Percentiles rank a stretch among this genome's conserved stretches.
phyloP scores from a whole-genome alignment of 2,329 filamentous ascomycete species.

The Aspergillus texensis region DNA sequence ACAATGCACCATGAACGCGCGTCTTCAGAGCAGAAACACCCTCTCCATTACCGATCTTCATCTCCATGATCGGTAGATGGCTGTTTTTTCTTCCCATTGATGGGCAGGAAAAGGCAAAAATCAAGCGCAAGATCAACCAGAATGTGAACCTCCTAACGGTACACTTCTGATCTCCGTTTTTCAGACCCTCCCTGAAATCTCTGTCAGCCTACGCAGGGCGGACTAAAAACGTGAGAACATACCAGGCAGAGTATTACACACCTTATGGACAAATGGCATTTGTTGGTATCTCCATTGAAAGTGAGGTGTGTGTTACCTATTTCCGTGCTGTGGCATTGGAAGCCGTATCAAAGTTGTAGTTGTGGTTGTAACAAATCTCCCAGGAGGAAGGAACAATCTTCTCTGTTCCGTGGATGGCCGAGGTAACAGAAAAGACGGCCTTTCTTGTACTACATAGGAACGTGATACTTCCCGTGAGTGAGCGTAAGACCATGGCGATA shows the following conservation, averaged over 20 bases:
- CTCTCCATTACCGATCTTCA: constrained; percentile 50
- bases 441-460: background rate
- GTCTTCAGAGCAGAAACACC: constrained; percentile 51
- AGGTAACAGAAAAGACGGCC: background rate
- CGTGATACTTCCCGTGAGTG: background rate
- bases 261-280: background rate
- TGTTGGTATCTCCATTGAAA: background rate
- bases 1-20: constrained; percentile 14
- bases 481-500: background rate
- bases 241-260: background rate
- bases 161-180: constrained; percentile 49
- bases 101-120: constrained; percentile 14
- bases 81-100: constrained; percentile 39
- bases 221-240: constrained; percentile 62
- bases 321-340: background rate
- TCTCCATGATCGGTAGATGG: constrained; percentile 53
- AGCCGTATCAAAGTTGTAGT: background rate
- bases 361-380: background rate
- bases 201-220: constrained; percentile 53
- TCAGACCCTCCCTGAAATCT: constrained; percentile 55
- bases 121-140: constrained; percentile 54
- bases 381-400: background rate
- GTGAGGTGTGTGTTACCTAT: background rate
- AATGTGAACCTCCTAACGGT: constrained; percentile 35
- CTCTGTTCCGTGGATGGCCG: background rate